phyloP scores from a whole-genome alignment of 177 flowering plant species.

The Vitis hybrid region DNA sequence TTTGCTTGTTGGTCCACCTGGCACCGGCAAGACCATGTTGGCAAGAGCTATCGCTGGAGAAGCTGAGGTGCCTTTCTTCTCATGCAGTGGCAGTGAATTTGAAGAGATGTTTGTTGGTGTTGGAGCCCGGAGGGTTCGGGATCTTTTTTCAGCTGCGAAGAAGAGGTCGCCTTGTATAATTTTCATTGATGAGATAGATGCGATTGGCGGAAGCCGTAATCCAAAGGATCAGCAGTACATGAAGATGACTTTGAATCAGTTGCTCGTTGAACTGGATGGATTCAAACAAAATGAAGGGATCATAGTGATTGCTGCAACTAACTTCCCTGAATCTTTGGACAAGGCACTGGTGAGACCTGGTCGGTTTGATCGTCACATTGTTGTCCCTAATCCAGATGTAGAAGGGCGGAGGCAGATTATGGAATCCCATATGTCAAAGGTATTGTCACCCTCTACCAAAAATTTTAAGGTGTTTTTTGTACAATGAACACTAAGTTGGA shows the following conservation, averaged over 20 bases:
- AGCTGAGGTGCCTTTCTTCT: conserved; percentile 81
- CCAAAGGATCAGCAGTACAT: conserved; percentile 94
- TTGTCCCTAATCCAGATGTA: conserved; percentile 97
- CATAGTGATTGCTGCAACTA: conserved; percentile 96
- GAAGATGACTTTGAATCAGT: conserved; percentile 97
- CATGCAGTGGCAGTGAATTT: conserved; percentile 84
- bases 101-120: conserved; percentile 84
- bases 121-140: conserved; percentile 72
- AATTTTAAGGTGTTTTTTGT: conserved; percentile 1
- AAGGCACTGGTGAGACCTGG: conserved; percentile 98
- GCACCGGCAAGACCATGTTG: conserved; percentile 82
- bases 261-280: conserved; percentile 97
- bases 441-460: conserved; percentile 18
- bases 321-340: conserved; percentile 93
- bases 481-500: neutral
- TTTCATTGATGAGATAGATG: conserved; percentile 78
- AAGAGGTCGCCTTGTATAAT: conserved; percentile 65
- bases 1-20: conserved; percentile 81
- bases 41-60: conserved; percentile 89
- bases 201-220: conserved; percentile 84
- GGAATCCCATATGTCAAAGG: conserved; percentile 94
- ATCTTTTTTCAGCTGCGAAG: conserved; percentile 65
- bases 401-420: conserved; percentile 94
- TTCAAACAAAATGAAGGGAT: conserved; percentile 97
- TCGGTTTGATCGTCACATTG: conserved; percentile 89